Evolutionary conservation across 495 filamentous ascomycete genomes (phyloP).

Genomic region (Tuber borchii): DNA sequence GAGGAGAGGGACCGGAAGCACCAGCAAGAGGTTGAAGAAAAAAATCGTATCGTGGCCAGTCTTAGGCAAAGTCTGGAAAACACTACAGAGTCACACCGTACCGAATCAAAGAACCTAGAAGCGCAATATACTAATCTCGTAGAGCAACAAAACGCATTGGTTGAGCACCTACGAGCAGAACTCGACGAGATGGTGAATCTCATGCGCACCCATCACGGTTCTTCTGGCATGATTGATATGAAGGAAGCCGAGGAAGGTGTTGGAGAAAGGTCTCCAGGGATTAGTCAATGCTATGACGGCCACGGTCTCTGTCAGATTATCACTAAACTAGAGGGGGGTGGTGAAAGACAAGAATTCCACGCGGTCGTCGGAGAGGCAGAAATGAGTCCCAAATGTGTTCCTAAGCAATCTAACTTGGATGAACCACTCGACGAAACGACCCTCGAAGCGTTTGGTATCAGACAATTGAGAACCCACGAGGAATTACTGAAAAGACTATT

Average conservation of each 20-base stretch:
- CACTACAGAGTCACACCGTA: constrained; percentile 17
- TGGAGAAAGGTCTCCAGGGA: constrained; percentile 31
- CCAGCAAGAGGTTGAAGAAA: constrained; percentile 25
- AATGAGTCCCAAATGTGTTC: constrained; percentile 26
- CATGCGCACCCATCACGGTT: constrained; percentile 38
- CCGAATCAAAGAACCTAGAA: constrained; percentile 13
- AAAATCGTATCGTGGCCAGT: constrained; percentile 28
- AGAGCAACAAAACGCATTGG: constrained; percentile 31
- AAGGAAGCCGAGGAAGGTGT: constrained; percentile 32
- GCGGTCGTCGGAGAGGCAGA: constrained; percentile 37
- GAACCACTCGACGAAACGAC: constrained; percentile 34
- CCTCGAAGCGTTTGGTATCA: constrained; percentile 37
- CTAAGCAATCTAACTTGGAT: constrained; percentile 28
- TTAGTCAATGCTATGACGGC: constrained; percentile 36
- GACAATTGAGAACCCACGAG: constrained; percentile 31
- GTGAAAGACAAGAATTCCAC: constrained; percentile 36
- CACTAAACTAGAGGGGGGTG: constrained; percentile 31
- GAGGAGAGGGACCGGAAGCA: constrained; percentile 17
- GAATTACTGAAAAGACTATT: constrained; percentile 22
- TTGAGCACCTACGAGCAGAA: constrained; percentile 37
- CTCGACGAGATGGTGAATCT: constrained; percentile 39
- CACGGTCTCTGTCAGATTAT: constrained; percentile 37
- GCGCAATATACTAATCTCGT: constrained; percentile 33
- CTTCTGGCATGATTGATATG: constrained; percentile 32
- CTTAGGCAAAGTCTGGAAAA: constrained; percentile 18